Base-by-base conservation (phyloP, 2,329 filamentous ascomycete genomes). In the Alternaria ventricosa region DNA sequence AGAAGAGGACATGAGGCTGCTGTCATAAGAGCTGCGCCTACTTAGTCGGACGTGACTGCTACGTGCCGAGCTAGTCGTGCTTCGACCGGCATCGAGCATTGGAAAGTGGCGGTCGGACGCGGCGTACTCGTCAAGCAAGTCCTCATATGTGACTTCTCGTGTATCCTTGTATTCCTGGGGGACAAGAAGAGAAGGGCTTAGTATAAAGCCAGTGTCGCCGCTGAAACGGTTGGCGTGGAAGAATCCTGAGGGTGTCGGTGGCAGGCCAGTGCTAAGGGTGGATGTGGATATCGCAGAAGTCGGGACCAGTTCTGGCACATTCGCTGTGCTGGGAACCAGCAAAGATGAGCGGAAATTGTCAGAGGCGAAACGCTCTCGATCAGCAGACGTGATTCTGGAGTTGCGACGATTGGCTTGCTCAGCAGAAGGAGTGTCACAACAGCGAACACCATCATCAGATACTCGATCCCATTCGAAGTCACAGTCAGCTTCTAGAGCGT, bases 401-500 rank as follows among this genome's bases (percentile, higher is more conserved):
- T 57, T 55, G 36, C 33, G 53, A n/a, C 66, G 55, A 12, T 64
- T 54, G 18, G 30, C 23, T 12, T 66, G 57, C 15, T 64, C 58
- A 22, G 59, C 43, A 47, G 55, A 55, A 15, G 58, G 66, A 55
- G 33, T 56, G 41, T 41, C 25, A 57, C 60, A 30, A 64, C 53
- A 23, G 23, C 57, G 13, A 71, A 55, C 72, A 28, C 65, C 68
- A n/a, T 74, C 69, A 25, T 68, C 69, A 9, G 72, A 79, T 23
- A 66, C 65, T 43, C 72, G 79, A 60, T 84, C 81, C 87, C 87
- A 89, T 62, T 89, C 86, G 61, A 88, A 88, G 65, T 89, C 83
- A 66, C 85, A 88, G 56, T 86, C 85, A 2, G 87, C 87, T 74
- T 89, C 87, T 6, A 87, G 84, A 25, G 85, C 86, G 71, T 88